phyloP scores from a whole-genome alignment of 2,329 filamentous ascomycete species.

The Paecilomyces dactylethromorphus region DNA sequence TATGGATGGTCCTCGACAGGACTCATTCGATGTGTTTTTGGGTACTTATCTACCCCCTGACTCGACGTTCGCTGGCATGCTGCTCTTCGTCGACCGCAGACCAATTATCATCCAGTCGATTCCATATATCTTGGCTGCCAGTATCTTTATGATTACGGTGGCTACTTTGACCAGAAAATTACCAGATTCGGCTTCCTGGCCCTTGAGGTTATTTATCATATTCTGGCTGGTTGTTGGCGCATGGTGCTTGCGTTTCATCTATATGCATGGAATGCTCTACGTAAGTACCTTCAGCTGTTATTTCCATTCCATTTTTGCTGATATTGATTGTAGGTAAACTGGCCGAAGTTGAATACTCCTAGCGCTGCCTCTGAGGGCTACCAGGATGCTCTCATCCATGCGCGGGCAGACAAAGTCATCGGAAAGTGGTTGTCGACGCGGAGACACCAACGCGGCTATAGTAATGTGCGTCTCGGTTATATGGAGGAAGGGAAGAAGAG shows the following conservation, averaged over 20 bases:
- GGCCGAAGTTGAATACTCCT: conserved; percentile 91
- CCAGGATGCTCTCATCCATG: conserved; percentile 76
- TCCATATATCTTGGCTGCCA: conserved; percentile 82
- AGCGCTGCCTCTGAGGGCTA: conserved; percentile 83
- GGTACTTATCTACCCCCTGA: conserved; percentile 74
- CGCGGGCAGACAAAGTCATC: conserved; percentile 73
- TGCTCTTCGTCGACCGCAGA: conserved; percentile 76
- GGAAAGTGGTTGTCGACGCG: conserved; percentile 60
- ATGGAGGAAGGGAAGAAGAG: conserved; percentile 98
- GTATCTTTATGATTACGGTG: conserved; percentile 74
- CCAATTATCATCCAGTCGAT: conserved; percentile 88
- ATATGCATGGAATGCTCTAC: conserved; percentile 82
- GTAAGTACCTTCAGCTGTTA: conserved; percentile 52
- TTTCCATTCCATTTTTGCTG: conserved; percentile 1
- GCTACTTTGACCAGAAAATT: conserved; percentile 65
- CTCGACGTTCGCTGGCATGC: conserved; percentile 61
- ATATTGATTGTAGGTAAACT: conserved; percentile 66
- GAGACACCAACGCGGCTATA: conserved; percentile 73
- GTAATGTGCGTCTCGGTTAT: conserved; percentile 72
- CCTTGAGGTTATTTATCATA: conserved; percentile 73
- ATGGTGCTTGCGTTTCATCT: conserved; percentile 72
- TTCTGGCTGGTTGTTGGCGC: conserved; percentile 66
- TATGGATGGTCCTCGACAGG: conserved; percentile 84
- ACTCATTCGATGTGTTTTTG: conserved; percentile 90
- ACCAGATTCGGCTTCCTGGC: conserved; percentile 70